Conservation (phyloP, 169 alveolate genomes). For the Neospora caninum region DNA sequence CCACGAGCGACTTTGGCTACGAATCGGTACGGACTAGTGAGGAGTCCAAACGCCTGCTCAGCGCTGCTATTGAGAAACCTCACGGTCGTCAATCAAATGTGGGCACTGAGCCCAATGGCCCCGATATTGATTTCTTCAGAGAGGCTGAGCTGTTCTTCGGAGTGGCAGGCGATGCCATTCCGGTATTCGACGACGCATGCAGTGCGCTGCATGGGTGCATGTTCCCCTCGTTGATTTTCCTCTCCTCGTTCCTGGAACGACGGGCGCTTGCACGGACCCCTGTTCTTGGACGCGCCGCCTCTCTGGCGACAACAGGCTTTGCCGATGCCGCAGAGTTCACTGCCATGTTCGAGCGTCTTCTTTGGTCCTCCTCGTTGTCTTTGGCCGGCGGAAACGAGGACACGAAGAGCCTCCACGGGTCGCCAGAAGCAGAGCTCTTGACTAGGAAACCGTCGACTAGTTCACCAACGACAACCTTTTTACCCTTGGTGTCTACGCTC, state of each 20-base stretch:
- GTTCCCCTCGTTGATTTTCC: not conserved
- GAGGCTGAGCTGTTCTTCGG: not conserved
- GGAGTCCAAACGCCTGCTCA: too few relatives aligned
- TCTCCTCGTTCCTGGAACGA: not conserved
- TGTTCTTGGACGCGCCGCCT: not conserved
- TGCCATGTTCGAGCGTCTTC: not conserved
- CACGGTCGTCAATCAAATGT: too few relatives aligned
- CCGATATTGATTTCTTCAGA: not conserved
- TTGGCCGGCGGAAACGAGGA: not conserved
- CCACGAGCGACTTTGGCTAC: too few relatives aligned
- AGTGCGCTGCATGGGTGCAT: not conserved
- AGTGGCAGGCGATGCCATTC: not conserved
- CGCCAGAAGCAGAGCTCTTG: not conserved
- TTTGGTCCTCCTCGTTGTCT: not conserved
- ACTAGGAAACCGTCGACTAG: too few relatives aligned
- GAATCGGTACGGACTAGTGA: too few relatives aligned
- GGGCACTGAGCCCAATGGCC: too few relatives aligned
- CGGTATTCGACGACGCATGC: not conserved
- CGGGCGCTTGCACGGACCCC: not conserved
- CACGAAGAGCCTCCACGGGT: not conserved
- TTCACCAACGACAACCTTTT: not conserved
- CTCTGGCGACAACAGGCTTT: not conserved
- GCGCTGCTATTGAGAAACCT: not conserved
- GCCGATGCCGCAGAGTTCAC: not conserved
- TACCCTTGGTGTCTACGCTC: not conserved